These are phyloP conservation scores for Dunaliella primolecta DNA, from an alignment of 139 green algal genomes.

Conservation along the genomic window DNA sequence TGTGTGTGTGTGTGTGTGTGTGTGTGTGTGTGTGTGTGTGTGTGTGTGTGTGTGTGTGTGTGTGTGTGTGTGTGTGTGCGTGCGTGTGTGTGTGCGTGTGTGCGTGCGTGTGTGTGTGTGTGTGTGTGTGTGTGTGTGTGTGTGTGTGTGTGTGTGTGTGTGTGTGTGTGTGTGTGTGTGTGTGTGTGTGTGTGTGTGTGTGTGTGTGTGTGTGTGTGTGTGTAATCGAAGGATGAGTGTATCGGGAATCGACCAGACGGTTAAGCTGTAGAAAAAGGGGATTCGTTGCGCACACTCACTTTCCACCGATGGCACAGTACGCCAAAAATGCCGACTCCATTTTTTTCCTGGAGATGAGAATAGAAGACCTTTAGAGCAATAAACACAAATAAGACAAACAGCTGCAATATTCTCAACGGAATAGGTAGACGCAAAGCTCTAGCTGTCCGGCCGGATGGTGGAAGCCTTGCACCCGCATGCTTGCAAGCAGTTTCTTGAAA, in stretches of 20 bases:
- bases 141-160: constrained; percentile 20
- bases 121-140: constrained; percentile 8
- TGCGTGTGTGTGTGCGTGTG: not conserved
- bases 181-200: not conserved
- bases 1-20: not conserved
- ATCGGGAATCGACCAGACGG: not conserved
- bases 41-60: constrained; percentile 20
- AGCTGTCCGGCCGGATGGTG: too few relatives aligned
- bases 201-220: not conserved
- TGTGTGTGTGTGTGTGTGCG: constrained; percentile 19
- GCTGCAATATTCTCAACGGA: too few relatives aligned
- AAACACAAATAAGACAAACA: too few relatives aligned
- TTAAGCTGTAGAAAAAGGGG: not conserved
- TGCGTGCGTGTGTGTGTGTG: not conserved
- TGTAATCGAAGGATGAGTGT: too few relatives aligned
- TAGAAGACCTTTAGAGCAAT: not conserved
- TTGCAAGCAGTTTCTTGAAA: too few relatives aligned
- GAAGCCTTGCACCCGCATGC: too few relatives aligned
- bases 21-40: constrained; percentile 19
- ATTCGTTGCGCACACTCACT: too few relatives aligned
- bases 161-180: constrained; percentile 17
- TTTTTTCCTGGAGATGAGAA: not conserved
- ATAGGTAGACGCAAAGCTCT: not conserved
- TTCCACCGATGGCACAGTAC: not conserved
- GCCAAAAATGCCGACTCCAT: not conserved